Evolutionary conservation across 208 protist genomes (phyloP).

Genomic region (Trypanosoma mega): DNA sequence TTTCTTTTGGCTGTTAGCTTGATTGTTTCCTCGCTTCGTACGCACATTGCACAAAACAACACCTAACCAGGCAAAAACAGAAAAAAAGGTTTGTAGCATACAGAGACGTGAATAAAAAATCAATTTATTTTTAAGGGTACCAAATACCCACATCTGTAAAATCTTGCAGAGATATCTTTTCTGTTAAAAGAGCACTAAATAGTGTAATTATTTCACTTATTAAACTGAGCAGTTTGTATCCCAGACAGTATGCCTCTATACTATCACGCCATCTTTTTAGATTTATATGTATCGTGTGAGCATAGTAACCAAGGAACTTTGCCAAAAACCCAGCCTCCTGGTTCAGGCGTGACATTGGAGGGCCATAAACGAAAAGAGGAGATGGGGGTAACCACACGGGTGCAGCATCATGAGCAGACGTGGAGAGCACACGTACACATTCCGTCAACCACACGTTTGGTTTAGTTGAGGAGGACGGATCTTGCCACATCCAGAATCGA

Average conservation of each 20-base stretch:
- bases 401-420: slow-evolving; percentile 6
- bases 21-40: too few relatives aligned
- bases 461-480: neutral
- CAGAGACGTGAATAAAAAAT: neutral
- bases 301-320: slow-evolving; percentile 13
- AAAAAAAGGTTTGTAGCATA: too few relatives aligned
- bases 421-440: slow-evolving; percentile 13
- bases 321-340: neutral
- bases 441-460: neutral
- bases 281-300: slow-evolving; percentile 18
- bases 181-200: slow-evolving; percentile 6
- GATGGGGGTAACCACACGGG: slow-evolving; percentile 4
- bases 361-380: slow-evolving; percentile 1
- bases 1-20: too few relatives aligned
- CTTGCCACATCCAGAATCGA: neutral
- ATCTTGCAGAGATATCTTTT: slow-evolving; percentile 4
- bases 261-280: slow-evolving; percentile 15
- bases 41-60: too few relatives aligned
- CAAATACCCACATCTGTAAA: too few relatives aligned
- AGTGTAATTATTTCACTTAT: slow-evolving; percentile 10
- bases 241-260: slow-evolving; percentile 1
- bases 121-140: neutral
- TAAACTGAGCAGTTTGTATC: slow-evolving; percentile 4
- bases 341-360: neutral
- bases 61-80: neutral